phyloP scores from a whole-genome alignment of 208 protist species.

The Willaertia magna region DNA sequence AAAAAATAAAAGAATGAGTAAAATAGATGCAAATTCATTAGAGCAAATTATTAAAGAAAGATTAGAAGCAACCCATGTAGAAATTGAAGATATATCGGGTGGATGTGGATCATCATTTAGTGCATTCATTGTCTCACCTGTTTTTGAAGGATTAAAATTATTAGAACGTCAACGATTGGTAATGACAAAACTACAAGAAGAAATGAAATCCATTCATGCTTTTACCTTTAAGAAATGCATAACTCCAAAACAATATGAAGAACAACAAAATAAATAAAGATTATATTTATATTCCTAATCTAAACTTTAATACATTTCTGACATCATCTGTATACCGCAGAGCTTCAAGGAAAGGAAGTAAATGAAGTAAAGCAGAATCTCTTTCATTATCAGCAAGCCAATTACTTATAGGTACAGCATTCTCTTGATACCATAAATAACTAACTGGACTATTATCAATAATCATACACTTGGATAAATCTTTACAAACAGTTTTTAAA shows the following conservation, averaged over 20 bases:
- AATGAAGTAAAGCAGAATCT: background rate
- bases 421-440: background rate
- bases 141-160: background rate
- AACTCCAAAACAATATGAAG: background rate
- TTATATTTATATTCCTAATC: background rate
- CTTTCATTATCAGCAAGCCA: background rate
- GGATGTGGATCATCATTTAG: background rate
- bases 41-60: background rate
- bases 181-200: background rate
- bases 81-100: background rate
- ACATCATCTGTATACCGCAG: background rate
- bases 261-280: background rate
- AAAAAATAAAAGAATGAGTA: background rate
- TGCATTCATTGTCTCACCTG: background rate
- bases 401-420: background rate
- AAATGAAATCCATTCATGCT: slow-evolving; percentile 4
- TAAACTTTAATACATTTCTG: background rate
- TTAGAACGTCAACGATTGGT: slow-evolving; percentile 4
- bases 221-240: background rate
- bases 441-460: background rate
- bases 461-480: slow-evolving; percentile 4
- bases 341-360: slow-evolving; percentile 8
- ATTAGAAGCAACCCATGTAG: background rate
- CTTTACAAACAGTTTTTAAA: background rate
- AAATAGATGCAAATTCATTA: background rate